Evolutionary conservation across 192 early-diverging fungal species (phyloP), one percentile per base, ranked within the genome.

Genomic region (Backusella mclennaniae): DNA sequence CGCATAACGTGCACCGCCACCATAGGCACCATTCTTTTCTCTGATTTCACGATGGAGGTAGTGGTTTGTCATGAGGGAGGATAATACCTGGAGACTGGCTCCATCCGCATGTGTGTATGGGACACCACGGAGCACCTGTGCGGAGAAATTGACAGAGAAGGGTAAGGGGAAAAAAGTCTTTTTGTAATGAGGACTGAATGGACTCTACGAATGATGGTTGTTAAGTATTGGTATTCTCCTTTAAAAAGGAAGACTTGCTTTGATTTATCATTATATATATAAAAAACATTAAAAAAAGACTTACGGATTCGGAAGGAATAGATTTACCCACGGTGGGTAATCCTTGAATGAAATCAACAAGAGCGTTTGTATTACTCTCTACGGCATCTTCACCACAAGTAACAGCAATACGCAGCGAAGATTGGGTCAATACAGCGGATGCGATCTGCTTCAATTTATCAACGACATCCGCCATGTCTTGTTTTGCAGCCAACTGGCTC

Each of bases 21-120:
- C 96, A 82, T 99, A 99, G 3, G 97, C 97, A 35, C 97, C 97
- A 79, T 95, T 95, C 87, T 95, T 96, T 78, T 99, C 97, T 77
- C 97, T 92, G 67, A 99, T 93, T 84, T 99, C 97, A 56, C 95
- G 94, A 83, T 99, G 97, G n/a, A 99, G 82, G 82, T 88, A 97
- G 76, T 94, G 86, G 75, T 90, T 88, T 19, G 94, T 96, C 86
- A 98, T 88, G 35, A 97, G 84, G 11, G 94, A 94, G 3, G 93
- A 89, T 29, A 97, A 41, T 68, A 93, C 84, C 80, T 95, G 94
- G 39, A 96, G 87, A 71, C 88, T 89, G 46, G 93, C 87, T 31
- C 92, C 90, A 81, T 97, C 96, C 0, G 84, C 76, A 78, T 97
- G 94, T 33, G 87, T 93, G 76, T 95, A 97, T 33, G 96, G 95